Percentiles rank a stretch among this genome's conserved stretches.
Evolutionary conservation across 768 basidiomycete species (phyloP).

Genomic region (Russula sp.): DNA sequence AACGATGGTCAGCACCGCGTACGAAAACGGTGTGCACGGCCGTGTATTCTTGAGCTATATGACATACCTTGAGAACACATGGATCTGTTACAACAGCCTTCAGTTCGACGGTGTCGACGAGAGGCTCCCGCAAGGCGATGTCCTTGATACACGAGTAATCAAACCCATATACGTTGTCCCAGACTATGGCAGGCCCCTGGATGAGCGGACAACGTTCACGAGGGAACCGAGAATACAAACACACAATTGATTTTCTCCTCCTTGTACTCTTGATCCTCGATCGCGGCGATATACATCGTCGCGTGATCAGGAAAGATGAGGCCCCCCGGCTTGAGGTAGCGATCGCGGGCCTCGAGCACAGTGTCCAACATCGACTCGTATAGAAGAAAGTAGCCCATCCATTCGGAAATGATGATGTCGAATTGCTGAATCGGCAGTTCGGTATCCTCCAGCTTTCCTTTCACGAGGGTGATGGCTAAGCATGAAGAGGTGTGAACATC

Average conservation of each 20-base stretch:
- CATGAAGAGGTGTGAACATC: constrained; percentile 5
- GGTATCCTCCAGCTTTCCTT: constrained; percentile 95
- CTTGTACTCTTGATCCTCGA: constrained; percentile 99
- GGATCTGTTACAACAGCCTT: constrained; percentile 94
- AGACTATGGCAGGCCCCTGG: constrained; percentile 58
- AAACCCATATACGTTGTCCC: constrained; percentile 99
- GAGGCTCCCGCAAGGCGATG: constrained; percentile 90
- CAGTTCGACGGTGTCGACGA: constrained; percentile 98
- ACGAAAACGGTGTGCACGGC: not conserved
- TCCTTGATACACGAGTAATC: constrained; percentile 99
- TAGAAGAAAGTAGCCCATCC: constrained; percentile 99
- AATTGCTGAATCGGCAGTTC: constrained; percentile 84
- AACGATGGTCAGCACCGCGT: constrained; percentile 5
- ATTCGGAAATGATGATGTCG: constrained; percentile 99
- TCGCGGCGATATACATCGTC: constrained; percentile 87
- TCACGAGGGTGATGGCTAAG: constrained; percentile 87
- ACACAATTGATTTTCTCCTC: constrained; percentile 99
- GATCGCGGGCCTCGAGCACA: constrained; percentile 92
- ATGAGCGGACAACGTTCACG: constrained; percentile 3
- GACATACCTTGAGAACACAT: constrained; percentile 70
- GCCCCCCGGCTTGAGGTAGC: constrained; percentile 87
- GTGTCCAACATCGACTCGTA: constrained; percentile 99
- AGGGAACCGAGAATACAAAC: constrained; percentile 29
- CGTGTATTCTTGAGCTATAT: not conserved
- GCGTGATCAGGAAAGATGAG: constrained; percentile 96